phyloP scores from a whole-genome alignment of 306 rosid genomes.

The Corylus avellana region DNA sequence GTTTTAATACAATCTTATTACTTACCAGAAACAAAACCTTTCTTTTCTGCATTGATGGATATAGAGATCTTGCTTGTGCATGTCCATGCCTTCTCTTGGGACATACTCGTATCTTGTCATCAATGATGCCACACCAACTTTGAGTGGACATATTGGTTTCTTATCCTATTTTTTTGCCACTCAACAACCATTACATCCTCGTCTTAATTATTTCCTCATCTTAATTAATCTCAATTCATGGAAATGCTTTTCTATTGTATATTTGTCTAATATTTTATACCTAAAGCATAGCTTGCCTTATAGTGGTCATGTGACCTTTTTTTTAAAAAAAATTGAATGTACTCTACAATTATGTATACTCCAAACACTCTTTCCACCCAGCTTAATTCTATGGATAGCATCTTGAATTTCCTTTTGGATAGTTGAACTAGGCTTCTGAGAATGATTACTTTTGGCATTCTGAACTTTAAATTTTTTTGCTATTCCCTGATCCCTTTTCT shows the following conservation, averaged over 20 bases:
- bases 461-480: background rate
- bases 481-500: background rate
- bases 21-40: background rate
- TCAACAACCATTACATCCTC: background rate
- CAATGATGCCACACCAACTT: background rate
- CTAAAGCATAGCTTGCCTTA: background rate
- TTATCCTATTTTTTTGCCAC: background rate
- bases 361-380: background rate
- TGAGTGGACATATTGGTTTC: background rate
- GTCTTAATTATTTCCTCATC: too few relatives aligned
- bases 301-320: background rate
- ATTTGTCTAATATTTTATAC: background rate
- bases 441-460: background rate
- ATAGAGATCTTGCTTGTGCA: background rate
- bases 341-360: background rate
- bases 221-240: background rate
- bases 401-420: conserved; percentile 1
- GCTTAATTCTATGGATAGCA: background rate
- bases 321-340: background rate
- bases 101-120: too few relatives aligned
- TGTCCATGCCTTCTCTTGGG: background rate
- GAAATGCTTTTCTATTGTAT: background rate
- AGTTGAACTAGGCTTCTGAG: background rate
- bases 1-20: background rate
- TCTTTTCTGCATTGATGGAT: background rate